These are phyloP conservation scores for Boletus reticuloceps DNA, from an alignment of 768 basidiomycete species.

Conservation along the genomic window DNA sequence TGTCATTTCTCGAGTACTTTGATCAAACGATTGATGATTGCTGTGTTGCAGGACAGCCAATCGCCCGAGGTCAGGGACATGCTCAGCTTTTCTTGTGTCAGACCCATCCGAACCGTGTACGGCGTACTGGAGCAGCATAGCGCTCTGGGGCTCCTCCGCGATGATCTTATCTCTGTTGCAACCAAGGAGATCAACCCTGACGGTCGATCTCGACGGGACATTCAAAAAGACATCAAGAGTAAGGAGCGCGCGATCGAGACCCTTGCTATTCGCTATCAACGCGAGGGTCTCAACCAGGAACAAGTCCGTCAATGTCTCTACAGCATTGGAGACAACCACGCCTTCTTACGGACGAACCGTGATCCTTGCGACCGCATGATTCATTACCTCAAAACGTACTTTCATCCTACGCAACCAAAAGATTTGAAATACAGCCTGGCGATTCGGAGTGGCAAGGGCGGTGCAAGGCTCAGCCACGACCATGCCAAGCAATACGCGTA, in stretches of 20 bases:
- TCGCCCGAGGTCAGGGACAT: constrained; percentile 77
- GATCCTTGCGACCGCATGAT: constrained; percentile 91
- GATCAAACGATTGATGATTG: not conserved
- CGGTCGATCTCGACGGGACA: constrained; percentile 65
- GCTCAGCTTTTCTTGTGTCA: constrained; percentile 75
- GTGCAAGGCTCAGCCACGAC: constrained; percentile 80
- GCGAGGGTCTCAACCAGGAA: constrained; percentile 60
- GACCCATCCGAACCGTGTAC: constrained; percentile 75
- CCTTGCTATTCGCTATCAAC: constrained; percentile 61
- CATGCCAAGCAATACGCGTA: constrained; percentile 84
- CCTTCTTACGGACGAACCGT: constrained; percentile 81
- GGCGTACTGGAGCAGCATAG: constrained; percentile 59
- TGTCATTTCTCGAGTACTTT: not conserved
- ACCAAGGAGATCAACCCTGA: constrained; percentile 83
- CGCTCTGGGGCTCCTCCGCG: constrained; percentile 68
- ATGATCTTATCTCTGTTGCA: constrained; percentile 71
- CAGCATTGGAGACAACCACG: constrained; percentile 88
- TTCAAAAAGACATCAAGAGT: constrained; percentile 79
- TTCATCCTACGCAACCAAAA: constrained; percentile 69
- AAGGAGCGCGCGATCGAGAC: constrained; percentile 85
- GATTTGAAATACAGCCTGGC: constrained; percentile 67
- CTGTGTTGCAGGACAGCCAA: constrained; percentile 69
- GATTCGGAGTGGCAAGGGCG: constrained; percentile 77
- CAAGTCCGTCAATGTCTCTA: constrained; percentile 75
- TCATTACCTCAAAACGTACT: constrained; percentile 66